These are phyloP conservation scores for Theobroma grandiflorum DNA, from an alignment of 441 rosid species.

Conservation along the genomic window DNA sequence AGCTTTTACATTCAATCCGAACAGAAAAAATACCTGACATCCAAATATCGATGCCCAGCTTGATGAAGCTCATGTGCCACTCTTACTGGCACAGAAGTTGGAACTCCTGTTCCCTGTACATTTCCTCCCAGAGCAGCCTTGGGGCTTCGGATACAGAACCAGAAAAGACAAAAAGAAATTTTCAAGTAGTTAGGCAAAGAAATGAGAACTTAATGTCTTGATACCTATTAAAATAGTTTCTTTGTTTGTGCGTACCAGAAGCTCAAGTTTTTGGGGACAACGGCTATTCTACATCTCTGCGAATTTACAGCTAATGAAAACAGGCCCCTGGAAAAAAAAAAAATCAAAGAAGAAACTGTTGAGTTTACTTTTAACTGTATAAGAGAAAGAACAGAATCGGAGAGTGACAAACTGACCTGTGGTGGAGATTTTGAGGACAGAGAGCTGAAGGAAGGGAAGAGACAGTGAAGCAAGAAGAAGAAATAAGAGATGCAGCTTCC, in stretches of 20 bases:
- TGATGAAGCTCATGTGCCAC: slow-evolving; percentile 87
- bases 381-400: background rate
- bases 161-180: no score
- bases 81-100: slow-evolving; percentile 88
- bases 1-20: background rate
- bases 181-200: background rate
- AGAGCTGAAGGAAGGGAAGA: slow-evolving; percentile 44
- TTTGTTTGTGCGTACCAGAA: slow-evolving; percentile 31
- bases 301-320: slow-evolving; percentile 22
- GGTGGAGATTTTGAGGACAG: slow-evolving; percentile 28
- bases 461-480: slow-evolving; percentile 35
- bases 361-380: background rate
- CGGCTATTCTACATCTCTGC: slow-evolving; percentile 11
- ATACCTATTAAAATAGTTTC: background rate
- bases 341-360: background rate
- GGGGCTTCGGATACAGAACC: slow-evolving; percentile 40
- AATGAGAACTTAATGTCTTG: background rate
- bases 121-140: slow-evolving; percentile 45
- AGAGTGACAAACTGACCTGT: slow-evolving; percentile 30
- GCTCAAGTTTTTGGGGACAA: slow-evolving; percentile 24
- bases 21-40: slow-evolving; percentile 64
- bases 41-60: slow-evolving; percentile 88
- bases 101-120: slow-evolving; percentile 54
- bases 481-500: slow-evolving; percentile 47
- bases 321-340: slow-evolving; percentile 26